These are phyloP conservation scores for Scorias spongiosa DNA, from an alignment of 2,329 filamentous ascomycete species.

Conservation along the genomic window DNA sequence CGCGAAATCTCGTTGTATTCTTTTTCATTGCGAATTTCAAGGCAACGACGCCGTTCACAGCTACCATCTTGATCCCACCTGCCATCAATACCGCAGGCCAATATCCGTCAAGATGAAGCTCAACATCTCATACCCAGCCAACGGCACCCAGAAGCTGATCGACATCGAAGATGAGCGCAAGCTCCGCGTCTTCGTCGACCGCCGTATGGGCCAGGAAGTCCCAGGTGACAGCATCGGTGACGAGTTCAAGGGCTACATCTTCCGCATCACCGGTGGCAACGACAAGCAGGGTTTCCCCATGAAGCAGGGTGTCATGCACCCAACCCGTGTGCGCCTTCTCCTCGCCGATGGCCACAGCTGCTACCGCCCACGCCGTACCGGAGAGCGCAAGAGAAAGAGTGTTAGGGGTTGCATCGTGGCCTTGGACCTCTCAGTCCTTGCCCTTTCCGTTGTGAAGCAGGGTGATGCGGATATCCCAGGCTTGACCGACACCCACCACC, in stretches of 20 bases:
- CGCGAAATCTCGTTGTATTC: not conserved
- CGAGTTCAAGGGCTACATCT: slow-evolving; percentile 99
- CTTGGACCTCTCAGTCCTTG: slow-evolving; percentile 86
- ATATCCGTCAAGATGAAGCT: slow-evolving; percentile 46
- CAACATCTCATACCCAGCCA: slow-evolving; percentile 84
- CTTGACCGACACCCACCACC: slow-evolving; percentile 92
- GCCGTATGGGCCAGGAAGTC: slow-evolving; percentile 90
- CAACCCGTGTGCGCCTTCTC: slow-evolving; percentile 94
- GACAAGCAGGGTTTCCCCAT: slow-evolving; percentile 99
- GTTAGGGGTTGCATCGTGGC: slow-evolving; percentile 98
- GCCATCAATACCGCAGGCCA: not conserved
- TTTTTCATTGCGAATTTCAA: not conserved
- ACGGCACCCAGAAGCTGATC: slow-evolving; percentile 98
- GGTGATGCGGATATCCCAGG: slow-evolving; percentile 88
- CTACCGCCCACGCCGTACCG: slow-evolving; percentile 94
- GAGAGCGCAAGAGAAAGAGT: slow-evolving; percentile 99
- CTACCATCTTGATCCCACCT: not conserved
- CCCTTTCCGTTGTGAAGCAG: slow-evolving; percentile 94
- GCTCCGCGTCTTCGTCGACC: slow-evolving; percentile 97
- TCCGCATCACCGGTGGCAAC: slow-evolving; percentile 99
- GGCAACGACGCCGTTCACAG: not conserved
- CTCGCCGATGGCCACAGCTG: slow-evolving; percentile 94
- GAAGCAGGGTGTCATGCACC: slow-evolving; percentile 99
- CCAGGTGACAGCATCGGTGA: slow-evolving; percentile 88
- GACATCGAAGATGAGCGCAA: slow-evolving; percentile 99